Evolutionary conservation across 2,329 filamentous ascomycete species (phyloP), one percentile per base, ranked within the genome.

Genomic region (Diaporthe eres): DNA sequence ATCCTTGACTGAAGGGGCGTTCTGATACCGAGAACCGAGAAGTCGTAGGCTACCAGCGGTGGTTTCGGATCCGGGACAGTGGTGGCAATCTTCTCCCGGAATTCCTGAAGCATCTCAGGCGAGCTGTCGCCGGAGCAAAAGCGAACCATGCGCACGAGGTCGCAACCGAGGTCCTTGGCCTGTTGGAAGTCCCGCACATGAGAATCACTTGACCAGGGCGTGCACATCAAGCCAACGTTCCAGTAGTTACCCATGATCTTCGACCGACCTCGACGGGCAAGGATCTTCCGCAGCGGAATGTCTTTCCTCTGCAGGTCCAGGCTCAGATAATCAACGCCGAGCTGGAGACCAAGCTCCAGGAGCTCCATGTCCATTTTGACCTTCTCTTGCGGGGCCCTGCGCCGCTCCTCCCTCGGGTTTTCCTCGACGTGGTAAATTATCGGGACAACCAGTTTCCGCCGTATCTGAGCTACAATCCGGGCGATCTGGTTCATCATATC

Each of bases 291-390:
- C 6, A 93, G 82, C 9, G 88, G 79, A 0, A 83, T 82, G 63
- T 90, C 86, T 53, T 86, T 88, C 49, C 91, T 86, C 47, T 90
- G 88, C 22, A 94, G 82, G 80, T 94, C 92, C 7, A 94, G 83
- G 47, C 90, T 91, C 71, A 92, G 80, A 78, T 91, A 94, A 72
- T 94, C 92, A 2, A 93, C 91, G 1, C 90, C 91, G 60, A 94
- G 86, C 19, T 92, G 90, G 31, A 94, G 83, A 7, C 92, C 92
- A 77, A 93, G 90, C 55, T 90, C 87, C 31, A 93, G 85, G 39
- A 94, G 83, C 73, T 89, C 86, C 19, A 90, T 82, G 79, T 93
- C 93, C 71, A 85, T 81, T 9, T 81, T 70, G 72, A 86, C 81
- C 74, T 82, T 84, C 76, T 87, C 85, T 17, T 84, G 83, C 4